Conservation (phyloP, 2,329 filamentous ascomycete genomes). For the Colletotrichum orchidophilum region DNA sequence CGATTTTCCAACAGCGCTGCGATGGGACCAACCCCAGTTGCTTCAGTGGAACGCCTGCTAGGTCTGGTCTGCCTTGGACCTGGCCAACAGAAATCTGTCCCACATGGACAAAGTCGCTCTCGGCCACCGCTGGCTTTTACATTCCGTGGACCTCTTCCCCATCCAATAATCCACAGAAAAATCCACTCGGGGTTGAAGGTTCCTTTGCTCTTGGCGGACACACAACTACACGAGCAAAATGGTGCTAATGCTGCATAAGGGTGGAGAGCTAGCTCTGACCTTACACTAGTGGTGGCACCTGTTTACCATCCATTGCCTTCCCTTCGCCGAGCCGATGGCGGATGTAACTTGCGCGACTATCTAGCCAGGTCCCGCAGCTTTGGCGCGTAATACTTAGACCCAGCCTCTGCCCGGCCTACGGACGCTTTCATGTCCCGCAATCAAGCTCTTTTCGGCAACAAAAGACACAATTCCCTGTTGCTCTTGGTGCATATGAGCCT, state of each 20-base stretch:
- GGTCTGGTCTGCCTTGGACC: background rate
- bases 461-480: background rate
- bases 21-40: background rate
- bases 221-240: constrained; percentile 7
- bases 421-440: background rate
- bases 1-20: background rate
- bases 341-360: constrained; percentile 9
- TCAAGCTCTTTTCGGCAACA: background rate
- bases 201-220: constrained; percentile 11
- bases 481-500: background rate
- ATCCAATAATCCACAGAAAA: constrained; percentile 3
- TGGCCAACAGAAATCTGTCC: background rate
- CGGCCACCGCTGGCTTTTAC: constrained; percentile 16
- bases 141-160: constrained; percentile 5
- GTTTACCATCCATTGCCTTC: background rate
- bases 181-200: constrained; percentile 2
- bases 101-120: background rate
- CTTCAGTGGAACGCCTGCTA: background rate
- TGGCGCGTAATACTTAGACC: constrained; percentile 8
- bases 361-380: background rate
- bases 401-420: background rate
- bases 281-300: constrained; percentile 11
- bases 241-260: background rate
- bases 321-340: constrained; percentile 26
- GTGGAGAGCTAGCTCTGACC: constrained; percentile 10